A percentile compares a stretch with the other conserved stretches of the same genome.
Conservation (phyloP, 352 stramenopile species). For the Phytophthora citrophthora region DNA sequence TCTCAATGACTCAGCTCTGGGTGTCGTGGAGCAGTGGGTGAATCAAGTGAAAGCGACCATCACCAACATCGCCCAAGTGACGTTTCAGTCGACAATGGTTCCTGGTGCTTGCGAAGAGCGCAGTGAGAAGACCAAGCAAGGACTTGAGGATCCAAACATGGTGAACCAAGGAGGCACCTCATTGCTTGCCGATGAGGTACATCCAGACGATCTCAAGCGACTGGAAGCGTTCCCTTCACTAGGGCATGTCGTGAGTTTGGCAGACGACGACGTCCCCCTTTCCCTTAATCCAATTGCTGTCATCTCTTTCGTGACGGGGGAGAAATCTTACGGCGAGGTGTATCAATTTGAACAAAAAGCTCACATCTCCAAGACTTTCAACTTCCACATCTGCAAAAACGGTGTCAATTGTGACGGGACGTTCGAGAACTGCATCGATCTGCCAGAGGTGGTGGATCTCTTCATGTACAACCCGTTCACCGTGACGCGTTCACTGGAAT, state of each 20-base stretch:
- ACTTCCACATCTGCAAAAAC: conserved; percentile 43
- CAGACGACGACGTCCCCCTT: conserved; percentile 6
- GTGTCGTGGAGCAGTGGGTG: conserved; percentile 57
- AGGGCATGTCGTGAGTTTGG: conserved; percentile 33
- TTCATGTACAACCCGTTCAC: conserved; percentile 75
- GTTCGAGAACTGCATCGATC: conserved; percentile 46
- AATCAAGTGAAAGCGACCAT: conserved; percentile 26
- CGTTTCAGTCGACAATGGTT: conserved; percentile 52
- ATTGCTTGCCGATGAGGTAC: conserved; percentile 23
- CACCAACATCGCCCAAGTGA: conserved; percentile 6
- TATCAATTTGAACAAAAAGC: conserved; percentile 31
- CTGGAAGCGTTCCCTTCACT: conserved; percentile 46
- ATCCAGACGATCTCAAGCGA: conserved; percentile 33
- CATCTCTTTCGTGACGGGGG: conserved; percentile 49
- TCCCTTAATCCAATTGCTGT: conserved; percentile 35
- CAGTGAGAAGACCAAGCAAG: conserved; percentile 32
- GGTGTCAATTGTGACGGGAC: conserved; percentile 16
- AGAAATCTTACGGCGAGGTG: conserved; percentile 45
- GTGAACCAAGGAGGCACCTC: conserved; percentile 9
- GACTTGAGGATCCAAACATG: conserved; percentile 21
- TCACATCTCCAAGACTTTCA: conserved; percentile 42
- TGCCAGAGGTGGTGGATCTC: conserved; percentile 46
- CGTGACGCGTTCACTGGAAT: conserved; percentile 45
- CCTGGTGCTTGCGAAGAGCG: conserved; percentile 44
- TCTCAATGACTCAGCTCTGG: conserved; percentile 45